A percentile compares a stretch with the other conserved stretches of the same genome.
Evolutionary conservation across 129 eudicot species (phyloP).

Genomic region (Tagetes erecta): DNA sequence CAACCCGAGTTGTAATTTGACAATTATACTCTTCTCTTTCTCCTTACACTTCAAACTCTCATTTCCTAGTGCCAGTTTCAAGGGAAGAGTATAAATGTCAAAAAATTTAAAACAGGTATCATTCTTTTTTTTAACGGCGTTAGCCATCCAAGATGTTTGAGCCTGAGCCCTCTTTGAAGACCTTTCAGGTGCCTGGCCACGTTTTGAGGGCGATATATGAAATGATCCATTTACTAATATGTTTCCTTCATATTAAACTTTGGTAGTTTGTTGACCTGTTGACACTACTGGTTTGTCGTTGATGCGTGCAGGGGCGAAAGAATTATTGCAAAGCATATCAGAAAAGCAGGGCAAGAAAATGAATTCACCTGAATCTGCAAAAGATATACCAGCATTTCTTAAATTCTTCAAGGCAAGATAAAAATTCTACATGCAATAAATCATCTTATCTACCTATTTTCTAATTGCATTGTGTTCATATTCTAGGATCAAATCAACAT

Average conservation of each 20-base stretch:
- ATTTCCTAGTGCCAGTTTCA: not conserved
- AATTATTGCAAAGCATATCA: conserved; percentile 75
- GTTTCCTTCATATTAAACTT: not conserved
- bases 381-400: conserved; percentile 73
- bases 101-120: not conserved
- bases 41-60: not conserved
- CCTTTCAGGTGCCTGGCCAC: not conserved
- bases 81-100: not conserved
- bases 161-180: too few species aligned
- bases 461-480: conserved; percentile 20
- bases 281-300: conserved; percentile 6
- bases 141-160: too few species aligned
- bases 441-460: not conserved
- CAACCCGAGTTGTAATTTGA: not conserved
- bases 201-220: not conserved
- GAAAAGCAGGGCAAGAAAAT: conserved; percentile 94
- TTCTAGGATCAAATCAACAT: conserved; percentile 86
- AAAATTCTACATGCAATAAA: conserved; percentile 9
- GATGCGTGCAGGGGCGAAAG: conserved; percentile 81
- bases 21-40: not conserved
- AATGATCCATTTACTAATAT: not conserved
- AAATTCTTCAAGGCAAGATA: conserved; percentile 66
- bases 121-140: too few species aligned
- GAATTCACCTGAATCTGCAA: conserved; percentile 77
- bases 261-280: conserved; percentile 15